Evolutionary conservation across 2,329 filamentous ascomycete species (phyloP), one percentile per base, ranked within the genome.

Genomic region (Hysterium pulicare): DNA sequence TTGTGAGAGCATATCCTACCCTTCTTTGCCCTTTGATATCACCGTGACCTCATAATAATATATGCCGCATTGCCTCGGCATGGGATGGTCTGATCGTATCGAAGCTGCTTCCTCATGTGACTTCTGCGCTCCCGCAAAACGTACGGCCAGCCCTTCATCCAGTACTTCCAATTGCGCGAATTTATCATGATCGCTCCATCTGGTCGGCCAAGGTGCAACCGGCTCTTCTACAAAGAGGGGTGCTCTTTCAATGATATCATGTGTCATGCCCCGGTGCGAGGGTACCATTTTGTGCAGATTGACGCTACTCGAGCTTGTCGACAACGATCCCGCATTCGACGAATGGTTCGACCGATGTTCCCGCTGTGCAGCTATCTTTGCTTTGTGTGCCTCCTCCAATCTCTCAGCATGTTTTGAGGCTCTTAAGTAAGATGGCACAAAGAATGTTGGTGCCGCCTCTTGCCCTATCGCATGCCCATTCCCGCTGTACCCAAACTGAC

Each of bases 11-110:
- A 52, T 57, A 22, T 48, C 76, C 50, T 72, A 83, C 81, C 80
- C 81, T 55, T 87, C 84, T 59, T 84, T 83, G 39, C 79, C 79
- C 57, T 83, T 81, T 6, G 81, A 79, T 38, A 83, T 64, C 36
- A 88, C 78, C 7, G 78, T 79, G 24, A 83, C 74, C 58, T 98
- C 93, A 60, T 83, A 98, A 65, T 98, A 98, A 67, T 95, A 98
- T 46, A 98, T 84, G 2, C 93, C 93, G 53, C 87, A 93, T 59
- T 95, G 86, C 26, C 82, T 77, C 3, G 93, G 90, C 82, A 97
- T 96, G 37, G 83, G 80, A 62, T 90, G 76, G 64, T 98, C 86
- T 21, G 90, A 81, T 42, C 93, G 82, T 44, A 95, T 82, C 10
- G 87, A 81, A 26, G 83, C 89, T 15, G 89, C 87, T 63, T 97